phyloP scores from a whole-genome alignment of 345 rosid genomes.

The Salix koriyanagi region DNA sequence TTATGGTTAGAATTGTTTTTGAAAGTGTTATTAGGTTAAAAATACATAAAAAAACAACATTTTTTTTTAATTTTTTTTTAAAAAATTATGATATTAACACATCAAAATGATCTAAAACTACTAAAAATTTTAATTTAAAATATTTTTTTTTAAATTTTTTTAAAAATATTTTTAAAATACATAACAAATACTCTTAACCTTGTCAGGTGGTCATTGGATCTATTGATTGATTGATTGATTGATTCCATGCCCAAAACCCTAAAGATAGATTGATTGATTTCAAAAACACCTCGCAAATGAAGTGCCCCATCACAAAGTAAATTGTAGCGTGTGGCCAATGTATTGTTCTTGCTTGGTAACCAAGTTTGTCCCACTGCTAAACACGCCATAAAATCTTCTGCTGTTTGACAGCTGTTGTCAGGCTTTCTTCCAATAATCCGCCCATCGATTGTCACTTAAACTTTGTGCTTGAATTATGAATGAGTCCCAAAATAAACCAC shows the following conservation, averaged over 20 bases:
- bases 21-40: too few relatives aligned
- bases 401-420: not conserved
- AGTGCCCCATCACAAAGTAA: not conserved
- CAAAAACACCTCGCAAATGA: not conserved
- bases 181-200: not conserved
- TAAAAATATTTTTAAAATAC: too few relatives aligned
- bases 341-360: conserved; percentile 11
- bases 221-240: not conserved
- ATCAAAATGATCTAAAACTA: too few relatives aligned
- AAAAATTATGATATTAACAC: too few relatives aligned
- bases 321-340: not conserved
- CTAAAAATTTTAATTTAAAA: too few relatives aligned
- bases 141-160: too few relatives aligned
- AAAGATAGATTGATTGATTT: not conserved
- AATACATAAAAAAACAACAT: too few relatives aligned
- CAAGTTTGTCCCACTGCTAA: conserved; percentile 3
- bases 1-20: too few relatives aligned
- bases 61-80: too few relatives aligned
- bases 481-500: not conserved
- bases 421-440: not conserved
- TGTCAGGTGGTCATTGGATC: not conserved
- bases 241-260: not conserved
- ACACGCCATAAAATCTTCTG: not conserved
- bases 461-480: not conserved
- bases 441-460: not conserved